Percentiles rank a stretch among this genome's conserved stretches.
These are phyloP conservation scores for Akanthomyces uredinophilus DNA, from an alignment of 2,329 filamentous ascomycete species.

Conservation along the genomic window DNA sequence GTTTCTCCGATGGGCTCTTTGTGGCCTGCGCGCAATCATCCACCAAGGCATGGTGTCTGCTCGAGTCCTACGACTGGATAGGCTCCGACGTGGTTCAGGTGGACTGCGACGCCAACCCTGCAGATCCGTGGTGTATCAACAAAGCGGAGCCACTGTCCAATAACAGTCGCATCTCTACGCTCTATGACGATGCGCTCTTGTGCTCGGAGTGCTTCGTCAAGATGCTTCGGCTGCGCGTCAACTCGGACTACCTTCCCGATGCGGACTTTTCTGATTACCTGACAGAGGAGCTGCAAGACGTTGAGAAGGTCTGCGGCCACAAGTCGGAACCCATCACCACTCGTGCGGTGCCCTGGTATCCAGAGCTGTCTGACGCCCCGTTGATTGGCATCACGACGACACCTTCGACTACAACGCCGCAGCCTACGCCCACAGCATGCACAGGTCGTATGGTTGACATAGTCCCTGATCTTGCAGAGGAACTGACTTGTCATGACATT, in stretches of 20 bases:
- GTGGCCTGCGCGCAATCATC: no score
- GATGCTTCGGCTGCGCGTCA: background rate
- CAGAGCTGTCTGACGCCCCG: background rate
- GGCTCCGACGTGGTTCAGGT: conserved; percentile 14
- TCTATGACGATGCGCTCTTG: conserved; percentile 15
- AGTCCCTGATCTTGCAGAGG: background rate
- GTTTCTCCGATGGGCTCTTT: conserved; percentile 11
- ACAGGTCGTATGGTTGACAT: background rate
- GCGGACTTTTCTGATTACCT: conserved; percentile 7
- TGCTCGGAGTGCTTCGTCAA: conserved; percentile 15
- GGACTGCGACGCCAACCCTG: conserved; percentile 14
- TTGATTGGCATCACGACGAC: background rate
- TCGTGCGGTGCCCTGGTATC: background rate
- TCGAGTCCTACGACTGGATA: conserved; percentile 14
- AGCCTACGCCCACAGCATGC: background rate
- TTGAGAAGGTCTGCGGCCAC: background rate
- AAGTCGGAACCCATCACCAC: no score
- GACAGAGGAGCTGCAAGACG: conserved; percentile 9
- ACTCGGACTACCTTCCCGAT: background rate
- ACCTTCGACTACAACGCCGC: background rate
- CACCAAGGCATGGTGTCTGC: no score
- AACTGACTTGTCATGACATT: background rate
- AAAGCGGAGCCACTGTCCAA: conserved; percentile 3
- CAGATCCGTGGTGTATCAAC: conserved; percentile 15
- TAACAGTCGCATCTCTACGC: conserved; percentile 13